Conservation (phyloP, 23 red algal genomes). For the Gracilaria gracilis region DNA sequence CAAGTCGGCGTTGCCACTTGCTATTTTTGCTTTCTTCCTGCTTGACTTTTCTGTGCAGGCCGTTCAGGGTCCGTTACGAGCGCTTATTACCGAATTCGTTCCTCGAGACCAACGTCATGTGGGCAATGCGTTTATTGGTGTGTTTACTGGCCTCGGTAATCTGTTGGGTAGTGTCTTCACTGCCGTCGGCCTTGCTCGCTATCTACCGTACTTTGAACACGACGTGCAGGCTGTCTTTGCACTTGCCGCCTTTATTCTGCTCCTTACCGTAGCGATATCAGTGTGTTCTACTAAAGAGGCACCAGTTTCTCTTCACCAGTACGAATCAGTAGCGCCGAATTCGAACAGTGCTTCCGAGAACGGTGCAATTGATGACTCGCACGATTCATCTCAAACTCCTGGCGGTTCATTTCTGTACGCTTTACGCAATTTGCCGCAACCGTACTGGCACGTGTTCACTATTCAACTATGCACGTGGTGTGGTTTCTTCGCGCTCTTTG, state of each 20-base stretch:
- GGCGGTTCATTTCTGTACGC: not conserved
- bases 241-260: constrained; percentile 64
- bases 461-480: constrained; percentile 94
- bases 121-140: constrained; percentile 81
- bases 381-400: not conserved
- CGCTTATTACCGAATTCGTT: constrained; percentile 84
- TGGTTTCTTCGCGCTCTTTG: constrained; percentile 93
- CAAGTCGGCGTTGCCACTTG: constrained; percentile 49
- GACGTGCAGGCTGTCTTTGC: constrained; percentile 83
- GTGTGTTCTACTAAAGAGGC: constrained; percentile 51
- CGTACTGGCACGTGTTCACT: constrained; percentile 91
- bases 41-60: constrained; percentile 97
- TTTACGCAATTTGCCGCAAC: constrained; percentile 37
- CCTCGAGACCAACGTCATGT: constrained; percentile 60
- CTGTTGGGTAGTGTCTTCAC: constrained; percentile 74
- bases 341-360: not conserved
- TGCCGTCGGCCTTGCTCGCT: not conserved
- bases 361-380: not conserved
- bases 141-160: constrained; percentile 85
- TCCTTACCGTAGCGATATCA: constrained; percentile 45
- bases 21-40: constrained; percentile 80
- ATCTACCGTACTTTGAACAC: constrained; percentile 34
- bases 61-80: constrained; percentile 85
- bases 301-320: constrained; percentile 36
- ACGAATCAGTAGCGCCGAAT: not conserved